Percentiles rank a stretch among this genome's conserved stretches.
phyloP scores from a whole-genome alignment of 345 rosid species.

The Lepidium sativum region DNA sequence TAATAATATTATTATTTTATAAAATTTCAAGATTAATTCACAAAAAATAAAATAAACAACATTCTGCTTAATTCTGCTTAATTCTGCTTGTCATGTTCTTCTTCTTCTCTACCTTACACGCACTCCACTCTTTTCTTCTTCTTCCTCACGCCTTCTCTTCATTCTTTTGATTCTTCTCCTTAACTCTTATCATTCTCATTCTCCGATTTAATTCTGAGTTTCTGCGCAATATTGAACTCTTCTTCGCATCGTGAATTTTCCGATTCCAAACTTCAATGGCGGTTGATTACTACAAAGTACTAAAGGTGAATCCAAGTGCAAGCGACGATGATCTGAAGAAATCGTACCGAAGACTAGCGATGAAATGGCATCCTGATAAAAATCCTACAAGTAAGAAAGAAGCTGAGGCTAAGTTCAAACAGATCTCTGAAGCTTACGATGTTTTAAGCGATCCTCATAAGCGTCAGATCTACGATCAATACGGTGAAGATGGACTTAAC shows the following conservation, averaged over 20 bases:
- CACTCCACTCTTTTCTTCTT: conserved; percentile 8
- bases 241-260: too few species aligned
- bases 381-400: conserved; percentile 59
- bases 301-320: conserved; percentile 50
- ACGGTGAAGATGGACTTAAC: conserved; percentile 67
- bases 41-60: too few species aligned
- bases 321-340: conserved; percentile 69
- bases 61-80: too few species aligned
- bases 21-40: too few species aligned
- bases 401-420: conserved; percentile 84
- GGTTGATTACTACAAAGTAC: conserved; percentile 82
- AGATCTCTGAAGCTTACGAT: conserved; percentile 78
- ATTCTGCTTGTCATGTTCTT: conserved; percentile 12
- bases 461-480: conserved; percentile 79
- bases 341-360: conserved; percentile 63
- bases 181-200: neutral
- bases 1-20: too few species aligned
- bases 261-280: conserved; percentile 38
- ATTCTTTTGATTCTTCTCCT: neutral
- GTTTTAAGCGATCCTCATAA: conserved; percentile 64
- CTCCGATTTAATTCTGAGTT: too few species aligned
- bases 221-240: neutral
- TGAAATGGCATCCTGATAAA: conserved; percentile 95
- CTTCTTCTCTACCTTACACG: conserved; percentile 22
- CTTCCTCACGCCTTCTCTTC: neutral